A percentile compares a stretch with the other conserved stretches of the same genome.
Evolutionary conservation across 23 red algal species (phyloP).

Genomic region (Chondrus crispus): DNA sequence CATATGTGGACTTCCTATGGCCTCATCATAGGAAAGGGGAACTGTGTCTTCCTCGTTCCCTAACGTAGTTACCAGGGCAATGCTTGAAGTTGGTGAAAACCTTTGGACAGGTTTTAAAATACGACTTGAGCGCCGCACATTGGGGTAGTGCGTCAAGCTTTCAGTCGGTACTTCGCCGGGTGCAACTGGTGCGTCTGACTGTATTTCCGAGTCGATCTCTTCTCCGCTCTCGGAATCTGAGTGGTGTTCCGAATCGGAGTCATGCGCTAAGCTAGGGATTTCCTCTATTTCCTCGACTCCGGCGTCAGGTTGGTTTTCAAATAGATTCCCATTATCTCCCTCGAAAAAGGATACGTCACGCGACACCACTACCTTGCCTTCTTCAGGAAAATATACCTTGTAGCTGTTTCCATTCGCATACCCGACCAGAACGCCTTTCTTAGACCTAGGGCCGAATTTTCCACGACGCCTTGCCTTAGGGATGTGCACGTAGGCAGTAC

Average conservation of each 20-base stretch:
- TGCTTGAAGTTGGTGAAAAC: too few species aligned
- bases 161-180: too few species aligned
- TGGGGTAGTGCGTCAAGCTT: neutral
- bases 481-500: neutral
- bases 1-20: neutral
- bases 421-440: slow-evolving; percentile 2
- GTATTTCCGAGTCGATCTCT: too few species aligned
- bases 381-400: neutral
- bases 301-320: too few species aligned
- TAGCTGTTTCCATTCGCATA: neutral
- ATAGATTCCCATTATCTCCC: too few species aligned
- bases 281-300: too few species aligned
- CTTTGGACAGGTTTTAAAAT: too few species aligned
- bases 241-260: too few species aligned
- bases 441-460: neutral
- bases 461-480: neutral
- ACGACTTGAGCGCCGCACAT: neutral
- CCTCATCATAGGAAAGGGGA: neutral
- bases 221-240: too few species aligned
- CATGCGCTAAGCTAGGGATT: too few species aligned
- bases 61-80: neutral
- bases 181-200: too few species aligned
- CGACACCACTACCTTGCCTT: neutral
- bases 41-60: neutral
- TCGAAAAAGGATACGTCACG: neutral